Percentiles rank a stretch among this genome's conserved stretches.
Conservation (phyloP, 1,139 yeast species). For the Yamadazyma atlantica region DNA sequence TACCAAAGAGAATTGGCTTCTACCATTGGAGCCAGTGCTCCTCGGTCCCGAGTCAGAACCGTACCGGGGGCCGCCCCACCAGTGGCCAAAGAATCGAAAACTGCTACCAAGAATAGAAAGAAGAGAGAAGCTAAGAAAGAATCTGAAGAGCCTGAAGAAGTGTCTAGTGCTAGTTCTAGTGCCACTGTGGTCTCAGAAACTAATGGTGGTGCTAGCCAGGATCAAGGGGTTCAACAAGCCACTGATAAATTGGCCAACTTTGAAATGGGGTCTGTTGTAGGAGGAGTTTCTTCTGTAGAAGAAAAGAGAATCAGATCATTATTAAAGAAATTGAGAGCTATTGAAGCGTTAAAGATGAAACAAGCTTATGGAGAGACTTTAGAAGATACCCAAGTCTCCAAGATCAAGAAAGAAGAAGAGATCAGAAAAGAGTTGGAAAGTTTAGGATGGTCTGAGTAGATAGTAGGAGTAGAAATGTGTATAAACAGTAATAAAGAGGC, state of each 20-base stretch:
- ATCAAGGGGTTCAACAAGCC: conserved; percentile 16
- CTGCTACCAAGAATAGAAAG: conserved; percentile 74
- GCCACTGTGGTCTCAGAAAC: conserved; percentile 16
- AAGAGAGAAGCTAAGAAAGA: conserved; percentile 66
- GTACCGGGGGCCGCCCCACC: conserved; percentile 49
- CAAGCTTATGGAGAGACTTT: conserved; percentile 81
- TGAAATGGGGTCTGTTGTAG: conserved; percentile 42
- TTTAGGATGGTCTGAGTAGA: conserved; percentile 70
- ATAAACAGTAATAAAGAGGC: not conserved
- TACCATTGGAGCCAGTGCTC: conserved; percentile 23
- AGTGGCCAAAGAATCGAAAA: conserved; percentile 49
- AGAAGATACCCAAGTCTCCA: conserved; percentile 90
- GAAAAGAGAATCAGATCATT: conserved; percentile 91
- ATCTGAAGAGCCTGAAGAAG: conserved; percentile 19
- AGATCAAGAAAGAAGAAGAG: conserved; percentile 81
- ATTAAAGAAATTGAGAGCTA: conserved; percentile 90
- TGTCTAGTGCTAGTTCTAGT: not conserved
- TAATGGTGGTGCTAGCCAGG: conserved; percentile 16
- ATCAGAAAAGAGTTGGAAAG: conserved; percentile 69
- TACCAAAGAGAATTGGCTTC: conserved; percentile 56
- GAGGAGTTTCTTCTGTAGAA: conserved; percentile 69
- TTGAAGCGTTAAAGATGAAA: conserved; percentile 82
- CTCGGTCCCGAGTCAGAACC: conserved; percentile 28
- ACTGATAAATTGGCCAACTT: conserved; percentile 9
- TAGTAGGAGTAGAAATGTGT: not conserved